phyloP scores from a whole-genome alignment of 306 rosid species.

The Alnus rubra region DNA sequence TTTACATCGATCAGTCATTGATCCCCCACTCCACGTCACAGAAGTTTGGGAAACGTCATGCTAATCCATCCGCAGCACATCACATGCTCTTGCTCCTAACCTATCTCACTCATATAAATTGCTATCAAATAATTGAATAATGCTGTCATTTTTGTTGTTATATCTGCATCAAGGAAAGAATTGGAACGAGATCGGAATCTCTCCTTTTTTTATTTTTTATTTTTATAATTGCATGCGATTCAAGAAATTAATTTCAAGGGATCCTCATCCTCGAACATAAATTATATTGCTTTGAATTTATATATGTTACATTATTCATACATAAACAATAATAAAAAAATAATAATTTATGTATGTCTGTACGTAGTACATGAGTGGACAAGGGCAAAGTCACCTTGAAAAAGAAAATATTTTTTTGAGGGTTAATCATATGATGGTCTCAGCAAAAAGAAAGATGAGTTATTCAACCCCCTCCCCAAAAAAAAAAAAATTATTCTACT shows the following conservation, averaged over 20 bases:
- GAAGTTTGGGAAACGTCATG: not conserved
- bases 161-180: not conserved
- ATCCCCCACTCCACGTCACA: not conserved
- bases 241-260: not conserved
- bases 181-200: not conserved
- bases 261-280: too few relatives aligned
- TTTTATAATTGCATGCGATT: too few relatives aligned
- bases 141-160: not conserved
- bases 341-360: not conserved
- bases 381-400: too few relatives aligned
- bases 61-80: not conserved
- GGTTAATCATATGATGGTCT: too few relatives aligned
- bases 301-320: too few relatives aligned
- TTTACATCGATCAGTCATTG: not conserved
- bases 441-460: too few relatives aligned
- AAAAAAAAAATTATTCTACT: too few relatives aligned
- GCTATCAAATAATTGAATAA: slow-evolving; percentile 2
- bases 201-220: too few relatives aligned
- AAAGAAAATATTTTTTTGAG: too few relatives aligned
- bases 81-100: not conserved
- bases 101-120: not conserved
- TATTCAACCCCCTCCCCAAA: too few relatives aligned
- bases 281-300: not conserved
- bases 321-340: too few relatives aligned
- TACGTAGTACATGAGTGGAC: not conserved